Conservation (phyloP, 257 asterid genomes). For the Prunella vulgaris region DNA sequence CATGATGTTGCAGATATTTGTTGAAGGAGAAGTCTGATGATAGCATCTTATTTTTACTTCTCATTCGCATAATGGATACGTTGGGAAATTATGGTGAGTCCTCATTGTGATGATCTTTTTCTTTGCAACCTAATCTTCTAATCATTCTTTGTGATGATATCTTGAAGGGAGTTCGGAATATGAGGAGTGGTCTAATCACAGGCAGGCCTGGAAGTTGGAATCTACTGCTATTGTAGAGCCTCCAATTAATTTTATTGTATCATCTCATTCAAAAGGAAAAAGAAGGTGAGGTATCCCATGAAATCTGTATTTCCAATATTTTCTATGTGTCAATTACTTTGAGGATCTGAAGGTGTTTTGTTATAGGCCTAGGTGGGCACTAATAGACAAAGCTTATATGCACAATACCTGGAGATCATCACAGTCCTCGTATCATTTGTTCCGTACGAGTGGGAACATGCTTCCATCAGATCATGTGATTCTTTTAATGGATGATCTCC, state of each 20-base stretch:
- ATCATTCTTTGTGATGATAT: constrained; percentile 22
- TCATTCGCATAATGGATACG: constrained; percentile 89
- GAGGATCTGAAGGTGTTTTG: constrained; percentile 22
- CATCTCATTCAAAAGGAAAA: constrained; percentile 92
- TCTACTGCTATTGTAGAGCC: constrained; percentile 92
- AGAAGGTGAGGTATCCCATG: constrained; percentile 54
- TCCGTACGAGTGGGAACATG: constrained; percentile 47
- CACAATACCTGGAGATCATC: constrained; percentile 98
- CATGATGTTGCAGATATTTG: constrained; percentile 58
- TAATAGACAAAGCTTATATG: constrained; percentile 86
- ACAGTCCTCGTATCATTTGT: constrained; percentile 83
- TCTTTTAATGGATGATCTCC: constrained; percentile 78
- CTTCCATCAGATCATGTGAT: constrained; percentile 64
- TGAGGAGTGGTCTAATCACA: constrained; percentile 94
- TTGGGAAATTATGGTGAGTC: constrained; percentile 84
- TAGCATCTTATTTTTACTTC: constrained; percentile 85
- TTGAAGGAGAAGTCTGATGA: constrained; percentile 95
- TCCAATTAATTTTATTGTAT: constrained; percentile 70
- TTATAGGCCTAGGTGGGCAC: constrained; percentile 95
- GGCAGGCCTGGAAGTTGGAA: constrained; percentile 95
- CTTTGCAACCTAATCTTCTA: constrained; percentile 16
- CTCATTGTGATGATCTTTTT: constrained; percentile 8
- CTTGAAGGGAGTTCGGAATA: constrained; percentile 87
- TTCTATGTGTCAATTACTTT: constrained; percentile 15
- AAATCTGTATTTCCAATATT: background rate